A percentile compares a stretch with the other conserved stretches of the same genome.
phyloP scores from a whole-genome alignment of 371 early-diverging fungal genomes.

The Mucor lusitanicus region DNA sequence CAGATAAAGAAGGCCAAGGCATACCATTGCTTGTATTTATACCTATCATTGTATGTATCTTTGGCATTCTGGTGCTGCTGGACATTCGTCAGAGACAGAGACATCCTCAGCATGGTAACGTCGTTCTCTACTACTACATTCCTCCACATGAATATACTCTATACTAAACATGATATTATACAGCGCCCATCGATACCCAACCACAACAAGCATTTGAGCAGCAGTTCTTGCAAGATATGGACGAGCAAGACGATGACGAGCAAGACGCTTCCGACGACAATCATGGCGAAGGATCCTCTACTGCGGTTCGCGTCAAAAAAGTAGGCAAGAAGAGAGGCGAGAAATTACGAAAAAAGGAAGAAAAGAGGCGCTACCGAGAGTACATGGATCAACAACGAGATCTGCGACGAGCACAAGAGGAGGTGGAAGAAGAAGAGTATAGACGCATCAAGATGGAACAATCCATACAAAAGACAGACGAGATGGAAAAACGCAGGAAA shows the following conservation, averaged over 20 bases:
- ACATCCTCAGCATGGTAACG: background rate
- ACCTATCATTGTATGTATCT: constrained; percentile 21
- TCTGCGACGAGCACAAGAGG: constrained; percentile 35
- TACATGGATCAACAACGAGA: constrained; percentile 45
- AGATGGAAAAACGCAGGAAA: constrained; percentile 35
- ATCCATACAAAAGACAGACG: constrained; percentile 34
- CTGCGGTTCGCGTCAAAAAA: constrained; percentile 38
- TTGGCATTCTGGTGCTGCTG: constrained; percentile 11
- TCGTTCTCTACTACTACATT: background rate
- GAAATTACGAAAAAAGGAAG: constrained; percentile 53
- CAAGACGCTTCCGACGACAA: constrained; percentile 24
- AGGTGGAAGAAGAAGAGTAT: constrained; percentile 36
- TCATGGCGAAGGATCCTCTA: constrained; percentile 47
- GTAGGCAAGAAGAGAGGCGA: constrained; percentile 60
- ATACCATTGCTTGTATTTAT: constrained; percentile 21
- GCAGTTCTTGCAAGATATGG: background rate
- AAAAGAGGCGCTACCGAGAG: constrained; percentile 58
- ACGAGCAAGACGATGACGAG: constrained; percentile 14
- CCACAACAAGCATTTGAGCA: constrained; percentile 2
- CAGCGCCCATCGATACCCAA: background rate
- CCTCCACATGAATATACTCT: background rate
- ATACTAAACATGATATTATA: too few relatives aligned
- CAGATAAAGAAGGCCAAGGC: background rate
- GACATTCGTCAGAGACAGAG: constrained; percentile 13
- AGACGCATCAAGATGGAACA: constrained; percentile 36